Base-by-base conservation (phyloP, 2,329 filamentous ascomycete genomes). In the Colletotrichum falcatum region DNA sequence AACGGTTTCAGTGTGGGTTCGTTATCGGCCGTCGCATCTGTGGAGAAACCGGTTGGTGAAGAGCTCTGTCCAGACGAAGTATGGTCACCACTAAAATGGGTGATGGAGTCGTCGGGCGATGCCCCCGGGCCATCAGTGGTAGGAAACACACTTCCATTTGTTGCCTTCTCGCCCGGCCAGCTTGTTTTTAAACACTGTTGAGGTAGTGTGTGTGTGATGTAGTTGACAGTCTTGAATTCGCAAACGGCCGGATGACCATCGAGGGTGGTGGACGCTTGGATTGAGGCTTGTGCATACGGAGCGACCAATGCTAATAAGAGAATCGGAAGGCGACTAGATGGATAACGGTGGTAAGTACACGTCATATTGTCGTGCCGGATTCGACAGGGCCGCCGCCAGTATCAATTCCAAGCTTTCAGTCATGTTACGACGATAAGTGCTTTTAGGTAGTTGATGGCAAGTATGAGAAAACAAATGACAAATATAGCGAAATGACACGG, bases 171-270 rank as follows among this genome's bases (percentile, higher is more conserved):
- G 14, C 61, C 58, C 55, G 84, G 80, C 84, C 90, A 90, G 49
- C 86, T 85, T n/a, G 88, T 90, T 59, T 88, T 89, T 28, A 94
- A 83, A 77, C 93, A 95, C 82, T 92, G 91, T 78, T 94, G 92
- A 14, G 92, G 92, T 48, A 95, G 82, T 2, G 88, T 90, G 75
- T 95, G 91, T 14, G 92, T 95, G 72, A 95, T 93, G 80, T 95
- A 94, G 80, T 95, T 95, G 77, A 94, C 90, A 1, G 91, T 94
- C 74, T 88, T 88, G 64, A 82, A 85, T 74, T 87, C 86, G 81
- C 88, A 90, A 12, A 44, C 48, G 28, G 23, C 18, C 7, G 33
- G 9, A 33, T 55, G 60, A n/a, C 30, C 18, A 26, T 60, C 28
- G 2, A 14, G 4, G 7, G n/a, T 11, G 12, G 2, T 49, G 5